phyloP scores from a whole-genome alignment of 2,329 filamentous ascomycete genomes.

The Penicillium sp. region DNA sequence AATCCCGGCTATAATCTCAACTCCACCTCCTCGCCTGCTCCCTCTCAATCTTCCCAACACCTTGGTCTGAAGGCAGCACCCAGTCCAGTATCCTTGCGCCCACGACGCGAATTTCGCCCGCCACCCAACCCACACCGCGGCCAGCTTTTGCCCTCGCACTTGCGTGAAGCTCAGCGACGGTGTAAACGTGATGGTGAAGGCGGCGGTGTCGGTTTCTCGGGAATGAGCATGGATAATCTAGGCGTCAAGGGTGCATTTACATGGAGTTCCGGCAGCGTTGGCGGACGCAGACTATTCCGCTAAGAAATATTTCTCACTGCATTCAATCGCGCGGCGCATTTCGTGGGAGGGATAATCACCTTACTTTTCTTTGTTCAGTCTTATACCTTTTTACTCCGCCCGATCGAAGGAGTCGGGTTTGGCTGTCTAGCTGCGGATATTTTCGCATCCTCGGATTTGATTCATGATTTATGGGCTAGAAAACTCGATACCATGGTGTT shows the following conservation, averaged over 20 bases:
- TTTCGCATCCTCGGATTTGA: neutral
- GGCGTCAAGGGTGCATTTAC: constrained; percentile 46
- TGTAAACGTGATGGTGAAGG: constrained; percentile 52
- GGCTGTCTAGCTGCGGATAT: neutral
- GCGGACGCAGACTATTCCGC: constrained; percentile 47
- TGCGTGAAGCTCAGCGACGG: constrained; percentile 51
- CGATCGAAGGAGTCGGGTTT: neutral
- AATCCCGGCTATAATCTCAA: constrained; percentile 11
- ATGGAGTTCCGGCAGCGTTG: constrained; percentile 43
- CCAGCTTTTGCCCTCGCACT: constrained; percentile 50
- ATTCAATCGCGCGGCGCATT: constrained; percentile 7
- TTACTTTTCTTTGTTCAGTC: neutral
- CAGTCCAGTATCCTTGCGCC: constrained; percentile 17
- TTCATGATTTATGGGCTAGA: constrained; percentile 1
- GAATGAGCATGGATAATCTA: constrained; percentile 47
- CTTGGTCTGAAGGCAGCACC: neutral
- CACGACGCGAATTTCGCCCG: constrained; percentile 34
- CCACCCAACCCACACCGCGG: constrained; percentile 50
- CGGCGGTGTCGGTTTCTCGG: constrained; percentile 49
- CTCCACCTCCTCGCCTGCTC: constrained; percentile 8
- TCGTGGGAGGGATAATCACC: neutral
- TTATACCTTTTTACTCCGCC: neutral
- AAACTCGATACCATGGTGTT: constrained; percentile 5
- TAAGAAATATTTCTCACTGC: constrained; percentile 20
- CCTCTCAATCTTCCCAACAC: neutral